A percentile compares a stretch with the other conserved stretches of the same genome.
Conservation (phyloP, 345 rosid species). For the Mangifera indica region DNA sequence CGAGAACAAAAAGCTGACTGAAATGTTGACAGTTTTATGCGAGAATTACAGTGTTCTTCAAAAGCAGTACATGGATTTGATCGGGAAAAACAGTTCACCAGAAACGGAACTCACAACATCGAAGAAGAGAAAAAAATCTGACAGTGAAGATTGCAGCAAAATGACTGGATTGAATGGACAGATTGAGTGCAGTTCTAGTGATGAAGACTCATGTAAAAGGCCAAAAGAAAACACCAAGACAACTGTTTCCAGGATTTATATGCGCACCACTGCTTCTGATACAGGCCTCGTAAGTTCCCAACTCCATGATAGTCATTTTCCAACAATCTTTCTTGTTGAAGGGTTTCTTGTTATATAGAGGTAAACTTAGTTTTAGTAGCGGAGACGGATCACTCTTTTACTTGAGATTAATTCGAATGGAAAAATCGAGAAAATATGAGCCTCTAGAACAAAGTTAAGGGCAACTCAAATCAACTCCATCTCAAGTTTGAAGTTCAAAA, state of each 20-base stretch:
- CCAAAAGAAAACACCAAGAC: constrained; percentile 44
- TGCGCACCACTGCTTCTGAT: constrained; percentile 50
- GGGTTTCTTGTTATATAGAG: no score
- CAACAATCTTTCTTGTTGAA: no score
- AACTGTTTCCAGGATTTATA: constrained; percentile 40
- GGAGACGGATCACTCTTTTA: no score
- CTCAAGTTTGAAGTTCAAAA: no score
- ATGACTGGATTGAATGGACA: constrained; percentile 29
- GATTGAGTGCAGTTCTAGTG: constrained; percentile 53
- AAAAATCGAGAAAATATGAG: no score
- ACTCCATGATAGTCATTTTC: no score
- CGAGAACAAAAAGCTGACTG: constrained; percentile 58
- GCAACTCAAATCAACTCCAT: no score
- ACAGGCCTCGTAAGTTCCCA: constrained; percentile 55
- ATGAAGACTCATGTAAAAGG: constrained; percentile 51
- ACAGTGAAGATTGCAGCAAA: constrained; percentile 34
- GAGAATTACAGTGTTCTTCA: constrained; percentile 37
- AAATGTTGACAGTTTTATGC: constrained; percentile 32
- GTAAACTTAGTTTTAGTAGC: no score
- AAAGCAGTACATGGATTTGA: constrained; percentile 38
- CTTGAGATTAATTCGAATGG: no score
- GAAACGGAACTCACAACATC: constrained; percentile 23
- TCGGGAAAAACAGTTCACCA: constrained; percentile 16
- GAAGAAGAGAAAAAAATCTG: constrained; percentile 47
- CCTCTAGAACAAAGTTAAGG: no score